phyloP scores from a whole-genome alignment of 2,329 filamentous ascomycete species.

The Cladorrhinum sp. region DNA sequence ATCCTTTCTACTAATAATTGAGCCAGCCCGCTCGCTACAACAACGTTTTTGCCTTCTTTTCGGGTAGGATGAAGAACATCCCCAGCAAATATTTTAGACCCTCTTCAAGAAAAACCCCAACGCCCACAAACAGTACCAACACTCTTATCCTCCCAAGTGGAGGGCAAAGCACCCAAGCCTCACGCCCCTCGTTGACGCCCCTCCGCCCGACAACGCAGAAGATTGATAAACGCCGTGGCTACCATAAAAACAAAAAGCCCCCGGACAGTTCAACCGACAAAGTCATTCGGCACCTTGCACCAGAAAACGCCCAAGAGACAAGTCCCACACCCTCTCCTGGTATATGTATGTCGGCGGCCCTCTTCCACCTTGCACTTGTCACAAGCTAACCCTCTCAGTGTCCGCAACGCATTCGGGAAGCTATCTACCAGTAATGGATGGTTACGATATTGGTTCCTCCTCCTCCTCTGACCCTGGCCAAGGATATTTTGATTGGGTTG shows the following conservation, averaged over 20 bases:
- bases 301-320: neutral
- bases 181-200: neutral
- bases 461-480: neutral
- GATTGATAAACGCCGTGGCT: neutral
- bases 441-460: neutral
- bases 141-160: neutral
- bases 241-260: neutral
- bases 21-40: neutral
- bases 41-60: neutral
- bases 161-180: neutral
- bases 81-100: neutral
- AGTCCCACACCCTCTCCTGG: neutral
- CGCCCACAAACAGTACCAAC: neutral
- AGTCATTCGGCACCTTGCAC: neutral
- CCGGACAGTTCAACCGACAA: neutral
- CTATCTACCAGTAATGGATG: neutral
- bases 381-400: neutral
- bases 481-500: neutral
- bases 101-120: neutral
- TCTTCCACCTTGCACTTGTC: neutral
- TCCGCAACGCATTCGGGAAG: neutral
- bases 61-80: neutral
- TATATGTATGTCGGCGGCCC: neutral
- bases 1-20: neutral
- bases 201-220: neutral